phyloP scores from a whole-genome alignment of 805 yeast species.

The Candida insectalens region DNA sequence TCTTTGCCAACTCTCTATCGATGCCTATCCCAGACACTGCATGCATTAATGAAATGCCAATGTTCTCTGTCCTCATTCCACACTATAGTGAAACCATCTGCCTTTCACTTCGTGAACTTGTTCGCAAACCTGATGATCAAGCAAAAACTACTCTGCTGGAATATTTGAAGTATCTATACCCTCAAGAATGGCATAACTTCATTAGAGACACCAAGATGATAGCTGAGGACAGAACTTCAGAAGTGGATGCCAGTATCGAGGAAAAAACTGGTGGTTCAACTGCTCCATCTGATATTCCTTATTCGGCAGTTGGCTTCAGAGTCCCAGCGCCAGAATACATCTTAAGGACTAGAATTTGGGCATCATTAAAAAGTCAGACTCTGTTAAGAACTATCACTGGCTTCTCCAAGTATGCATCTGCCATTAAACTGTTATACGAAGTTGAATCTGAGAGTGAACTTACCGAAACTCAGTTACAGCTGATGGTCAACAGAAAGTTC shows the following conservation, averaged over 20 bases:
- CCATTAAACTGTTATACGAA: slow-evolving; percentile 55
- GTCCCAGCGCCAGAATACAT: slow-evolving; percentile 53
- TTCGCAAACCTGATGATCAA: slow-evolving; percentile 59
- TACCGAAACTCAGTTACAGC: slow-evolving; percentile 32
- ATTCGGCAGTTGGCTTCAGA: slow-evolving; percentile 61
- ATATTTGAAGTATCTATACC: slow-evolving; percentile 45
- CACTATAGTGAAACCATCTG: slow-evolving; percentile 81
- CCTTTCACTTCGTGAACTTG: slow-evolving; percentile 66
- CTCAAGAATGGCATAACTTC: slow-evolving; percentile 47
- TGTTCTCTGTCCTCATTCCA: slow-evolving; percentile 77
- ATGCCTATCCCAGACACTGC: slow-evolving; percentile 75
- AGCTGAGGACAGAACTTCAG: slow-evolving; percentile 31
- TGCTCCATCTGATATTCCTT: slow-evolving; percentile 42
- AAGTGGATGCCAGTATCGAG: slow-evolving; percentile 13
- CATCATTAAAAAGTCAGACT: slow-evolving; percentile 75
- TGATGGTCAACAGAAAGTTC: slow-evolving; percentile 54
- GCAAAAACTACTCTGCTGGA: slow-evolving; percentile 47
- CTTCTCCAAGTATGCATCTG: slow-evolving; percentile 67
- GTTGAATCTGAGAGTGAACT: slow-evolving; percentile 34
- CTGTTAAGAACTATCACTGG: slow-evolving; percentile 76
- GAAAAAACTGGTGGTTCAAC: slow-evolving; percentile 5
- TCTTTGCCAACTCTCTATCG: slow-evolving; percentile 83
- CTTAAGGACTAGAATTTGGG: slow-evolving; percentile 75
- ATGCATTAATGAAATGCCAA: slow-evolving; percentile 62
- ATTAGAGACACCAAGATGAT: slow-evolving; percentile 46